Evolutionary conservation across 1,284 basidiomycete species (phyloP).

Genomic region (Phellinidium pouzarii): DNA sequence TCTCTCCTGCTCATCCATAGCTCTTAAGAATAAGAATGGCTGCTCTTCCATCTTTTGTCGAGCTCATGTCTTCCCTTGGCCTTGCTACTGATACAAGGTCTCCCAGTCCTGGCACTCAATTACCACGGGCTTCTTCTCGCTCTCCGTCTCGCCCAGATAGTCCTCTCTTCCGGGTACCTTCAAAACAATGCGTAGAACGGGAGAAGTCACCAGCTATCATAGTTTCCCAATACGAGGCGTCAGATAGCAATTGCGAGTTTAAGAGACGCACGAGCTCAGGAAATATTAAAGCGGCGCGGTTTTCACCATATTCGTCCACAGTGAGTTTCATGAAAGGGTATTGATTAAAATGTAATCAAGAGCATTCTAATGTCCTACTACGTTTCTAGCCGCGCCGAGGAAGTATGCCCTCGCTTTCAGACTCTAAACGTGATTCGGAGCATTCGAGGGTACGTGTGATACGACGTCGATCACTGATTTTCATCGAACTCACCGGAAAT

Average conservation of each 20-base stretch:
- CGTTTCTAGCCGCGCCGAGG: slow-evolving; percentile 30
- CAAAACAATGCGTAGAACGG: slow-evolving; percentile 1
- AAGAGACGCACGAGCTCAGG: slow-evolving; percentile 18
- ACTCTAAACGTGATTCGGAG: slow-evolving; percentile 9
- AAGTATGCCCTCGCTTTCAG: slow-evolving; percentile 28
- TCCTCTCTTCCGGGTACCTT: not conserved
- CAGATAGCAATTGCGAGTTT: slow-evolving; percentile 9
- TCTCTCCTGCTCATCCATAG: slow-evolving; percentile 28
- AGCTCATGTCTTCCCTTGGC: slow-evolving; percentile 76
- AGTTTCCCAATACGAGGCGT: slow-evolving; percentile 15
- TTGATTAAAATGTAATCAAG: not conserved
- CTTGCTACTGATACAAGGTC: slow-evolving; percentile 38
- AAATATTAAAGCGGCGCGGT: slow-evolving; percentile 17
- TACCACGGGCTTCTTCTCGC: slow-evolving; percentile 24
- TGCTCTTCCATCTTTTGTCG: slow-evolving; percentile 69
- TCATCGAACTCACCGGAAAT: not conserved
- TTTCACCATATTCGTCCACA: slow-evolving; percentile 16
- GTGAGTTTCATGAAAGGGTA: slow-evolving; percentile 14
- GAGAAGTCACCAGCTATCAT: slow-evolving; percentile 15
- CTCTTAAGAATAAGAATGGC: slow-evolving; percentile 16
- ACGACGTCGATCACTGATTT: slow-evolving; percentile 4
- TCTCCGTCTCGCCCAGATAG: slow-evolving; percentile 11
- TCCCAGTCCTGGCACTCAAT: slow-evolving; percentile 39
- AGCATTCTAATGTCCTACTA: not conserved
- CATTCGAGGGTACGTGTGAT: slow-evolving; percentile 6